Evolutionary conservation across 2,329 filamentous ascomycete genomes (phyloP), one percentile per base, ranked within the genome.

Genomic region (Celoporthe dispersa): DNA sequence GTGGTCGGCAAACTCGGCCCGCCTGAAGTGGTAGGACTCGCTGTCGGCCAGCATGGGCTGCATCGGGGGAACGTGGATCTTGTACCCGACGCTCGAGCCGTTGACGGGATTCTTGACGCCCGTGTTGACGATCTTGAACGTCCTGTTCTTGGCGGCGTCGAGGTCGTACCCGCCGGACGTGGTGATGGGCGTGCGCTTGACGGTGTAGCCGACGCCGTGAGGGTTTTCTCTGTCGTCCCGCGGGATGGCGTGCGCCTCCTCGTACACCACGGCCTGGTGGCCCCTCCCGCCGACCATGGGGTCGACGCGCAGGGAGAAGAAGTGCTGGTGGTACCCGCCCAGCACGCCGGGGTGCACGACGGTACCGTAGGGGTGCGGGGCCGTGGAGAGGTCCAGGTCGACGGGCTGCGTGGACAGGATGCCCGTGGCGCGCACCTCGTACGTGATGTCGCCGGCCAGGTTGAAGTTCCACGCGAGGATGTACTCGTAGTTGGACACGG

Each of bases 321-420:
- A 91, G 79, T 94, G 92, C 77, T 94, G 92, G 76, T 94, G 92
- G 79, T 92, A 89, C 0, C 84, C 83, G 2, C 90, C 91, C 44
- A 93, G 80, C 0, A 88, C 87, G 2, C 89, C 88, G 0, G 85
- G 84, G 12, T 84, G 83, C 1, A 92, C 90, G 2, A 91, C 85
- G 68, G 88, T 92, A 41, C 87, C 87, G 74, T 84, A 89, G 2
- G 81, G 80, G 37, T 80, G 81, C 2, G 77, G 75, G 1, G 81
- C 84, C 72, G 86, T 85, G 55, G 85, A 84, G 0, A 84, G 77
- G 51, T 87, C 85, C 66, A 89, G 87, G 74, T 87, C 84, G 64
- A 88, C 81, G 0, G 80, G 73, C 70, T 79, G 74, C 3, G 85
- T 86, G 6, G 83, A 86, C 6, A 92, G 84, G 68, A 92, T 90